Base-by-base conservation (phyloP, 805 yeast species). In the Pichia deserticola region DNA sequence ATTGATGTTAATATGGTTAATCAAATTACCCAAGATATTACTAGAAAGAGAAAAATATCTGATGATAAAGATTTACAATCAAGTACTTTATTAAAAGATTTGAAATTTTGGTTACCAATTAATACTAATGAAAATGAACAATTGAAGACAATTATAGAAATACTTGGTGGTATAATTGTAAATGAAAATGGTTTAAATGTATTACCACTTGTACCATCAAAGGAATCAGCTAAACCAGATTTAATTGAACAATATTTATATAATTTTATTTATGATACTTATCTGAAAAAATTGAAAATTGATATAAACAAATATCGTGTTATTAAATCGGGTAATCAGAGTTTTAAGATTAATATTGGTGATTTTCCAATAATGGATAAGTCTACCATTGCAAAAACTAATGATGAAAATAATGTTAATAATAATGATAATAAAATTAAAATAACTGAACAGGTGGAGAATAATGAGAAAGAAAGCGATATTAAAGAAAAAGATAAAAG, bases 161-260 rank as follows among this genome's bases (percentile, higher is more conserved):
- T 54, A 8, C 45, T 59, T 11, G 67, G 67, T 35, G 67, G 66
- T 20, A 37, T 43, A 15, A 39, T 60, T 5, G 54, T 44, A n/a
- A 32, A 50, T 25, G 44, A 42, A n/a, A 30, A 32, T 7, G 42
- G 45, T 42, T 44, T 27, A 10, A 50, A 51, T 11, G 47, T 52
- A 12, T 50, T 58, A 15, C 48, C 53, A 29, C 48, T 61, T 28
- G 52, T 59, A 28, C 48, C 57, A 12, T 50, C 59, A 7, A 54
- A 52, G 29, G 56, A 51, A 27, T 30, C 51, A 25, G 52, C 47
- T 13, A 44, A 38, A 25, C 54, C 54, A 13, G 56, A 52, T 6
- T 53, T 54, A 40, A 43, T 44, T 28, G 55, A 58, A 13, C 63
- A 56, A 9, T 59, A 56, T 46, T 52, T 59, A 1, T 59, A 55